Conservation (phyloP, 2,329 filamentous ascomycete genomes). For the Fusarium sp. region DNA sequence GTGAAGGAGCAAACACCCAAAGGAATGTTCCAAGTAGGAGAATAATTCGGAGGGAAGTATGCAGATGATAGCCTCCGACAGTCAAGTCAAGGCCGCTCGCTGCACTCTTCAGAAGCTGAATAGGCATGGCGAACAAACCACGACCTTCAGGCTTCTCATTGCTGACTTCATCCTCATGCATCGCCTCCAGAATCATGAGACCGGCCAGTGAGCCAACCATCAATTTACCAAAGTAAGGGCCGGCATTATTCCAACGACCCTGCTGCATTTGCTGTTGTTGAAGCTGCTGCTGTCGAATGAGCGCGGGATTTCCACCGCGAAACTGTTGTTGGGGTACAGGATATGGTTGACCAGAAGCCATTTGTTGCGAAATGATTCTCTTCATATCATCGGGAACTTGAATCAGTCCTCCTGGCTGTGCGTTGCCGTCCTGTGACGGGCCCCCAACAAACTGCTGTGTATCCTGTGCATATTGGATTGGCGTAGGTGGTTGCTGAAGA, state of each 20-base stretch:
- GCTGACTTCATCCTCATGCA: conserved; percentile 72
- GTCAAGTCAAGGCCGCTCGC: conserved; percentile 60
- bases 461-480: conserved; percentile 59
- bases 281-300: conserved; percentile 65
- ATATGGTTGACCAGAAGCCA: conserved; percentile 65
- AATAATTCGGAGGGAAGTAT: conserved; percentile 63
- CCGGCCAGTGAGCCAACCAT: conserved; percentile 94
- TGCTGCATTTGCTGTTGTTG: conserved; percentile 62
- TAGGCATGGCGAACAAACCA: conserved; percentile 72
- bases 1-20: conserved; percentile 64
- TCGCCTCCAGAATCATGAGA: conserved; percentile 88
- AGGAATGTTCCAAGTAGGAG: conserved; percentile 63
- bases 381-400: conserved; percentile 74
- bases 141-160: conserved; percentile 71
- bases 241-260: conserved; percentile 62
- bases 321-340: conserved; percentile 60
- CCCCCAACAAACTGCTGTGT: conserved; percentile 55
- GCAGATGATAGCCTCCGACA: conserved; percentile 63
- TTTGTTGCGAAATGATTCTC: conserved; percentile 66
- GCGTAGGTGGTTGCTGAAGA: conserved; percentile 63
- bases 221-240: conserved; percentile 75
- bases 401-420: conserved; percentile 66
- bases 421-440: conserved; percentile 50
- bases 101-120: conserved; percentile 63
- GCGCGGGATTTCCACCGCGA: conserved; percentile 52